A percentile compares a stretch with the other conserved stretches of the same genome.
Conservation (phyloP, 495 filamentous ascomycete species). For the Darksidea phi region DNA sequence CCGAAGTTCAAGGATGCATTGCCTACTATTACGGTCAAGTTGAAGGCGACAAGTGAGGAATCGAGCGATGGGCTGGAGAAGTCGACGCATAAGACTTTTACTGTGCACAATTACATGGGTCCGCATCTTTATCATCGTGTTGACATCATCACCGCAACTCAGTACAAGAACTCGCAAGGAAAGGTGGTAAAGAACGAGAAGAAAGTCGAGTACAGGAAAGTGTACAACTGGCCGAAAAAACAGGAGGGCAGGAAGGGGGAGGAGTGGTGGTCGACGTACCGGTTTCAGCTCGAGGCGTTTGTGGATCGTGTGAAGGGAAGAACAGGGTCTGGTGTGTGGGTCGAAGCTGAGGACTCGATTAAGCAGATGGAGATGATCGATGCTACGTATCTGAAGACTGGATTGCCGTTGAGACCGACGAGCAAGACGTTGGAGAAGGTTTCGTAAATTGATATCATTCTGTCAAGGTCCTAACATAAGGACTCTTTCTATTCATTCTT, state of each 20-base stretch:
- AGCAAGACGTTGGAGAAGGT: neutral
- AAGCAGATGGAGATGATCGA: conserved; percentile 41
- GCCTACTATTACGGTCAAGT: conserved; percentile 11
- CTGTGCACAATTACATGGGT: conserved; percentile 44
- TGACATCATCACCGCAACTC: conserved; percentile 39
- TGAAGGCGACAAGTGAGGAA: conserved; percentile 40
- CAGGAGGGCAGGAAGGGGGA: conserved; percentile 30
- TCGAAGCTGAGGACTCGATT: conserved; percentile 38
- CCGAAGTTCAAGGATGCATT: neutral
- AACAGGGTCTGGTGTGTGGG: conserved; percentile 34
- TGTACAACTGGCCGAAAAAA: conserved; percentile 30
- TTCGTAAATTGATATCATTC: no score
- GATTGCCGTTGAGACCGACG: conserved; percentile 31
- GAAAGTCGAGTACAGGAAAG: conserved; percentile 32
- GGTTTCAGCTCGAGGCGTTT: conserved; percentile 44
- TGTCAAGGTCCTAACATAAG: no score
- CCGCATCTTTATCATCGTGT: conserved; percentile 48
- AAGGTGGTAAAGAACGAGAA: conserved; percentile 34
- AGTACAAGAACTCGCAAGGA: conserved; percentile 8
- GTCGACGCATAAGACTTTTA: conserved; percentile 32
- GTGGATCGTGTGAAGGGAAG: conserved; percentile 38
- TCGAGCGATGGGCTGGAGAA: conserved; percentile 4
- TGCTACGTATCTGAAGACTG: conserved; percentile 39
- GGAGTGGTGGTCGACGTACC: conserved; percentile 42
- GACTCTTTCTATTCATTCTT: no score